These are phyloP conservation scores for Rhodotorula sp. DNA, from an alignment of 1,284 basidiomycete genomes.

Conservation along the genomic window DNA sequence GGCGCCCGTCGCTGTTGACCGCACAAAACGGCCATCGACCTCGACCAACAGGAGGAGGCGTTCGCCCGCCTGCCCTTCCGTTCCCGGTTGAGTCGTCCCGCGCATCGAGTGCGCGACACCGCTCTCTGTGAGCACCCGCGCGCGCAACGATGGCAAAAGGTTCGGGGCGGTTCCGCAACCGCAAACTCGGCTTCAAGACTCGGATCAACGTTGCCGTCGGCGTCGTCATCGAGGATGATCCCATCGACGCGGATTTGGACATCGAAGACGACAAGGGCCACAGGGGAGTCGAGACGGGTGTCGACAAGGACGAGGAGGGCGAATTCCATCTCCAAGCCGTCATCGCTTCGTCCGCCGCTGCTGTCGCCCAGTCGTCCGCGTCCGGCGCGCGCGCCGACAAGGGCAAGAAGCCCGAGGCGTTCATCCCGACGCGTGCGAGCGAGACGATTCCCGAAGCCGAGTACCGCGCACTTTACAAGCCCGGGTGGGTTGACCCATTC, in stretches of 20 bases:
- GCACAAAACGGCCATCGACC: no score
- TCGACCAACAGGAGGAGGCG: neutral
- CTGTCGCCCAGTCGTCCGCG: constrained; percentile 25
- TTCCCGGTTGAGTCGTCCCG: neutral
- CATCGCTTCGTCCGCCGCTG: constrained; percentile 66
- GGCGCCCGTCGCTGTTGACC: no score
- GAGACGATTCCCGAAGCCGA: constrained; percentile 70
- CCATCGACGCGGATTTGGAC: constrained; percentile 34
- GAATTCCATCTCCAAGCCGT: constrained; percentile 91
- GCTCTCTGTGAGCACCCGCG: neutral
- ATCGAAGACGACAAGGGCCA: constrained; percentile 34
- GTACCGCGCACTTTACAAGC: constrained; percentile 70
- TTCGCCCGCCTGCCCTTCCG: neutral
- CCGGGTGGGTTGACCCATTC: constrained; percentile 69
- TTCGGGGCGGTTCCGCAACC: constrained; percentile 47
- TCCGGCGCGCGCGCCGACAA: constrained; percentile 3
- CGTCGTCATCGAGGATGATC: constrained; percentile 42
- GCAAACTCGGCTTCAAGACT: constrained; percentile 48
- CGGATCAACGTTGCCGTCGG: constrained; percentile 45
- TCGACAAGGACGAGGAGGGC: constrained; percentile 48
- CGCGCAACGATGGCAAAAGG: constrained; percentile 32
- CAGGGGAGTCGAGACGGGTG: constrained; percentile 46
- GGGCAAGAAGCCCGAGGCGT: constrained; percentile 48
- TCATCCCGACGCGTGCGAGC: constrained; percentile 88
- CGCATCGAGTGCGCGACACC: neutral